Evolutionary conservation across 164 flowering plant species (phyloP), one percentile per base, ranked within the genome.

Genomic region (Vitis labrusca): DNA sequence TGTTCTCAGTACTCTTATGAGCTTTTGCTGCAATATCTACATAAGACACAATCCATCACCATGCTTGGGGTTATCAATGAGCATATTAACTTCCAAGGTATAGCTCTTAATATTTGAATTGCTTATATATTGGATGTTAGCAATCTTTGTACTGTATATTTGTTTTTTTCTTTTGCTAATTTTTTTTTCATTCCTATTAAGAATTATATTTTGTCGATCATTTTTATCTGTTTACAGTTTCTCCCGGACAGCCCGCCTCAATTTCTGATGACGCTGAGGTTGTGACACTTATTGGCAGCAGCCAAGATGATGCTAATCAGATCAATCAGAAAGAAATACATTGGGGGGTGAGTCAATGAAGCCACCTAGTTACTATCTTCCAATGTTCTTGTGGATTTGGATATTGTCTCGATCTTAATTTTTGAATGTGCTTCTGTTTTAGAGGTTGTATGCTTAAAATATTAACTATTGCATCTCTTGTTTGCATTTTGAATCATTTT

Each of bases 31-130:
- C 97, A 92, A 80, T 92, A 89, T 81, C 80, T 96, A 50, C 99
- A 89, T 77, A 93, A 84, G 76, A 80, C 94, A 10, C 85, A 91
- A 65, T 87, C 97, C 66, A 84, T 85, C 59, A 82, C 83, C 8
- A 87, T 93, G 81, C 97, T 96, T 78, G 98, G 97, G 63, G 81
- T 93, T 66, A 81, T 96, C 77, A 96, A 96, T 76, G 99, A 96
- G 81, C 98, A 78, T 65, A 93, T 96, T 54, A 92, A 90, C 76
- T 93, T 93, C 69, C 86, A 87, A 85, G 97, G 97, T 91, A 78
- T 10, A 14, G 29, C 27, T 54, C 47, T 37, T 32, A 5, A 3
- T 54, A 44, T 17, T 72, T 50, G n/a, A 49, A 9, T 55, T 73
- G 70, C 63, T 14, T 64, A 2, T 2, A 37, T 12, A 27, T 10